phyloP scores from a whole-genome alignment of 163 green algal genomes.

The Volvox carteri region DNA sequence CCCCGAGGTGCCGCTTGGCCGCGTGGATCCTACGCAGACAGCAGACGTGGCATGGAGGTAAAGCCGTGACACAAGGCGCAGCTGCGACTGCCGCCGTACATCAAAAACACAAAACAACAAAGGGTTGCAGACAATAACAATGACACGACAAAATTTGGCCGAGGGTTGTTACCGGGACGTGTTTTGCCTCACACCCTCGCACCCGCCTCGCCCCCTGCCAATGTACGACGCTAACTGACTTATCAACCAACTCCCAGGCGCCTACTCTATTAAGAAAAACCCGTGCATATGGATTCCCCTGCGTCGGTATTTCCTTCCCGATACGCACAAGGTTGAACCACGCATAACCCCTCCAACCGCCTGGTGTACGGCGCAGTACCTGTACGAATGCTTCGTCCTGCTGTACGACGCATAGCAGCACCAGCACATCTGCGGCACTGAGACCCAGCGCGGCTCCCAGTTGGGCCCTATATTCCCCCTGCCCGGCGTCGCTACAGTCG shows the following conservation, averaged over 20 bases:
- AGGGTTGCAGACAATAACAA: no score
- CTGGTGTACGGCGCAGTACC: background rate
- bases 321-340: background rate
- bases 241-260: background rate
- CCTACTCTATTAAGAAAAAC: background rate
- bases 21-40: no score
- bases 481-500: background rate
- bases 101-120: no score
- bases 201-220: no score
- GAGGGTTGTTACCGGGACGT: no score
- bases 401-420: background rate
- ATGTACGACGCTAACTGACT: no score
- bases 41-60: no score
- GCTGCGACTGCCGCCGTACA: background rate
- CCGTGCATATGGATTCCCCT: background rate
- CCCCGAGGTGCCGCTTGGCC: background rate
- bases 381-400: background rate
- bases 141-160: no score
- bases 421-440: background rate
- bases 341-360: background rate
- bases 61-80: background rate
- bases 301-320: background rate
- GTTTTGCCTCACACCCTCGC: no score
- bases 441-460: constrained; percentile 4
- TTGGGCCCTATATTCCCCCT: background rate